phyloP scores from a whole-genome alignment of 768 basidiomycete species.

The Leccinum variicolor region DNA sequence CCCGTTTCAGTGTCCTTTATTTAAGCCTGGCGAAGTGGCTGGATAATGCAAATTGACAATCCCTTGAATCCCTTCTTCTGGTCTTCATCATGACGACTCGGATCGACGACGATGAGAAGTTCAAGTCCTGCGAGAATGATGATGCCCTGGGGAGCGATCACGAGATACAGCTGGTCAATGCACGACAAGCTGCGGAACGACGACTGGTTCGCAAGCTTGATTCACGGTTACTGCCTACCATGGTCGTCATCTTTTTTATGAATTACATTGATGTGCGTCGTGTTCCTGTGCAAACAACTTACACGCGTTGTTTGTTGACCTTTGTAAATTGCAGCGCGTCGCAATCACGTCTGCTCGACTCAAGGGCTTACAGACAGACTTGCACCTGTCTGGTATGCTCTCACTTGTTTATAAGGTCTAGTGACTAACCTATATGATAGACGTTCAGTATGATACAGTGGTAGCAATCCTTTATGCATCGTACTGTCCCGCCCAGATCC shows the following conservation, averaged over 20 bases:
- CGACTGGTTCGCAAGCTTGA: neutral
- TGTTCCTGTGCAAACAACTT: neutral
- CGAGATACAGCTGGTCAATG: neutral
- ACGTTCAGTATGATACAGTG: neutral
- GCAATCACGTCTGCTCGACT: neutral
- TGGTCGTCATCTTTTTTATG: neutral
- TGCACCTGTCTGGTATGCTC: neutral
- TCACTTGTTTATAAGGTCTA: neutral
- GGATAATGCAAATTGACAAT: neutral
- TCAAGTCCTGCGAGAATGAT: neutral
- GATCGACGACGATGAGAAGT: neutral
- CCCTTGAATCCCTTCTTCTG: neutral
- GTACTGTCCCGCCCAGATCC: neutral
- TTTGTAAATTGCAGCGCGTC: neutral
- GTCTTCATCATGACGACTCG: neutral
- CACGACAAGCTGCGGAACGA: neutral
- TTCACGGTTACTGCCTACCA: neutral
- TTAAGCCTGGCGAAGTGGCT: neutral
- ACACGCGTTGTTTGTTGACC: neutral
- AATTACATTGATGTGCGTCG: constrained; percentile 2
- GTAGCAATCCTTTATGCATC: neutral
- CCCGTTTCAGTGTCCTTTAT: neutral
- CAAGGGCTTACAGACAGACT: neutral
- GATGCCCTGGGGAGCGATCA: neutral
- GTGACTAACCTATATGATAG: neutral